These are phyloP conservation scores for Sclerotiophoma versabilis DNA, from an alignment of 2,329 filamentous ascomycete species.

Conservation along the genomic window DNA sequence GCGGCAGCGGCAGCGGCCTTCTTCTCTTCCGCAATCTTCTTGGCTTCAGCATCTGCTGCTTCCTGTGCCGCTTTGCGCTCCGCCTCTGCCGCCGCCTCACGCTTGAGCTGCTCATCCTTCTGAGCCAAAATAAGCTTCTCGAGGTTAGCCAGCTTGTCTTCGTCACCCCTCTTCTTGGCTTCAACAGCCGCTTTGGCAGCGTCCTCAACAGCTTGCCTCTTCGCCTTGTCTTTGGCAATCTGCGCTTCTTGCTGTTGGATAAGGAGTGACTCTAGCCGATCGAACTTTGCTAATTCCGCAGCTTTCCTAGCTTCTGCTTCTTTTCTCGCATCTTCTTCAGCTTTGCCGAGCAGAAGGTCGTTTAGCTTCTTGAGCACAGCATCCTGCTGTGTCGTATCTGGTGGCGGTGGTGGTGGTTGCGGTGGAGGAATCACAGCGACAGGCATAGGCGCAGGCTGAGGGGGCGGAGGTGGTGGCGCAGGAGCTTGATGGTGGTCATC, in stretches of 20 bases:
- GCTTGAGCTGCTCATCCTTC: slow-evolving; percentile 50
- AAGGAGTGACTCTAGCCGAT: slow-evolving; percentile 46
- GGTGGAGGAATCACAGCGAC: slow-evolving; percentile 18
- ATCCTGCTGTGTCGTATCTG: slow-evolving; percentile 38
- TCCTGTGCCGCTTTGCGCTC: slow-evolving; percentile 53
- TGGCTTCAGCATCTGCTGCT: slow-evolving; percentile 57
- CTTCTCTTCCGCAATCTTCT: slow-evolving; percentile 59
- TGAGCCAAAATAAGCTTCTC: slow-evolving; percentile 52
- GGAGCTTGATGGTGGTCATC: slow-evolving; percentile 31
- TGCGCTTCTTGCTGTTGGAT: slow-evolving; percentile 46
- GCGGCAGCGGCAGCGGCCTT: slow-evolving; percentile 47
- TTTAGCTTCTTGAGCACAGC: slow-evolving; percentile 43
- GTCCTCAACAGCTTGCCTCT: slow-evolving; percentile 39
- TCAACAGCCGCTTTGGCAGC: slow-evolving; percentile 35
- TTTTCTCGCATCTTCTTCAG: slow-evolving; percentile 37
- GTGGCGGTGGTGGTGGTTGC: slow-evolving; percentile 25
- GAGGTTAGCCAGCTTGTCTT: slow-evolving; percentile 43
- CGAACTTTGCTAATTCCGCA: slow-evolving; percentile 46
- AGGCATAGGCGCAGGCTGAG: slow-evolving; percentile 10
- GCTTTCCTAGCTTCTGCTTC: slow-evolving; percentile 41
- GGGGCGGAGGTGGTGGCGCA: slow-evolving; percentile 28
- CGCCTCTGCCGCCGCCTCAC: slow-evolving; percentile 45
- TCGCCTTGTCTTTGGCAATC: slow-evolving; percentile 46
- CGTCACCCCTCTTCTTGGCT: slow-evolving; percentile 47
- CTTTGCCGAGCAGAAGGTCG: slow-evolving; percentile 38